These are phyloP conservation scores for Cucumis cinereus DNA, from an alignment of 306 rosid species.

Conservation along the genomic window DNA sequence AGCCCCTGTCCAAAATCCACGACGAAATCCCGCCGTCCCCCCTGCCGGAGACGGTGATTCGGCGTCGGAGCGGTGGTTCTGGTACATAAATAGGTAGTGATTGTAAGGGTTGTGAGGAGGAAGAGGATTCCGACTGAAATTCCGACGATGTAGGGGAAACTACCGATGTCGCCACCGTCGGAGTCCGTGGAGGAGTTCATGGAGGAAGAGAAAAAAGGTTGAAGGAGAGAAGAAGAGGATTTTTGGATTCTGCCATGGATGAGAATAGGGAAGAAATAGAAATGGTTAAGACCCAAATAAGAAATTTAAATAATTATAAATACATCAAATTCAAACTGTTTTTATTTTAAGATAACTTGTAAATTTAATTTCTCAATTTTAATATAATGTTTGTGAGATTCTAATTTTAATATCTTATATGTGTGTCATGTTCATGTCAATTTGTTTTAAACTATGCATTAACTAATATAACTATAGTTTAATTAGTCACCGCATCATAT, in stretches of 20 bases:
- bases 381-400: not conserved
- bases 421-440: too few species aligned
- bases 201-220: not conserved
- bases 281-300: not conserved
- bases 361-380: not conserved
- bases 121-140: constrained; percentile 72
- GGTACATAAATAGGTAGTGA: constrained; percentile 77
- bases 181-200: not conserved
- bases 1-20: constrained; percentile 63
- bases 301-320: not conserved
- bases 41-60: constrained; percentile 4
- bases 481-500: too few species aligned
- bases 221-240: not conserved
- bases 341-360: too few species aligned
- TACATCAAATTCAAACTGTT: not conserved
- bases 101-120: constrained; percentile 71
- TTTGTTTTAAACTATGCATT: too few species aligned
- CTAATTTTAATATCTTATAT: too few species aligned
- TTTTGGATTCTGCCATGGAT: not conserved
- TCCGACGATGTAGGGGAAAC: constrained; percentile 70
- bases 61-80: constrained; percentile 17
- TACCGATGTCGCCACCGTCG: constrained; percentile 23
- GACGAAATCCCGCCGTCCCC: constrained; percentile 16
- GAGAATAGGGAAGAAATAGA: not conserved
- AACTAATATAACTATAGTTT: too few species aligned